Evolutionary conservation across 352 stramenopile genomes (phyloP).

Genomic region (Phytophthora crassamura): DNA sequence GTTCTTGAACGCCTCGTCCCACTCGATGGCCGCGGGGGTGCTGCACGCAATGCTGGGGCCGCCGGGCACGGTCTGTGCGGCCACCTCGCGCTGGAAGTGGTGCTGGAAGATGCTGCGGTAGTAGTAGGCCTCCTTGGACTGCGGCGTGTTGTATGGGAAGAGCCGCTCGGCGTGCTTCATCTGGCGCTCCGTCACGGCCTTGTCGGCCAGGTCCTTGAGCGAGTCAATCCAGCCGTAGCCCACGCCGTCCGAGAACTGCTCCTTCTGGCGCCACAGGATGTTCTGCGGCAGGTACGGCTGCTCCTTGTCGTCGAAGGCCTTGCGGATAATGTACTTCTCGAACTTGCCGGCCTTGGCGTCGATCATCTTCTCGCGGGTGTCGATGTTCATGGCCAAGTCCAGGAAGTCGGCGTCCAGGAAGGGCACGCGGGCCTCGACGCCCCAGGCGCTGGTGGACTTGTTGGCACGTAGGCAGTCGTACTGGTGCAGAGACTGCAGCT

Average conservation of each 20-base stretch:
- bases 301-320: slow-evolving; percentile 98
- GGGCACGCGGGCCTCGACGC: slow-evolving; percentile 97
- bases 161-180: slow-evolving; percentile 94
- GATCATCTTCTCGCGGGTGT: slow-evolving; percentile 98
- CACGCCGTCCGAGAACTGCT: slow-evolving; percentile 99
- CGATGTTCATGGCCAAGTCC: slow-evolving; percentile 98
- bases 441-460: slow-evolving; percentile 98
- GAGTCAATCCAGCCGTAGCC: slow-evolving; percentile 99
- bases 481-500: slow-evolving; percentile 96
- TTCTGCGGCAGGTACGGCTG: slow-evolving; percentile 97
- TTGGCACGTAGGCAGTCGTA: slow-evolving; percentile 99
- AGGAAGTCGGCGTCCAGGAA: slow-evolving; percentile 99
- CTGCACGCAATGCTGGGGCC: slow-evolving; percentile 99
- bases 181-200: slow-evolving; percentile 95
- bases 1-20: slow-evolving; percentile 96
- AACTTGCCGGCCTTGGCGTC: slow-evolving; percentile 91
- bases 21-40: slow-evolving; percentile 97
- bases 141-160: slow-evolving; percentile 98
- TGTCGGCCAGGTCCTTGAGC: slow-evolving; percentile 95
- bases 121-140: slow-evolving; percentile 97
- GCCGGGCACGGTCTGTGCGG: slow-evolving; percentile 96
- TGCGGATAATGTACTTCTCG: slow-evolving; percentile 99
- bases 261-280: slow-evolving; percentile 99
- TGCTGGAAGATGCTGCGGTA: slow-evolving; percentile 98
- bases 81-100: slow-evolving; percentile 97